Base-by-base conservation (phyloP, 106 monocot species). In the Apostasia ramifera region DNA sequence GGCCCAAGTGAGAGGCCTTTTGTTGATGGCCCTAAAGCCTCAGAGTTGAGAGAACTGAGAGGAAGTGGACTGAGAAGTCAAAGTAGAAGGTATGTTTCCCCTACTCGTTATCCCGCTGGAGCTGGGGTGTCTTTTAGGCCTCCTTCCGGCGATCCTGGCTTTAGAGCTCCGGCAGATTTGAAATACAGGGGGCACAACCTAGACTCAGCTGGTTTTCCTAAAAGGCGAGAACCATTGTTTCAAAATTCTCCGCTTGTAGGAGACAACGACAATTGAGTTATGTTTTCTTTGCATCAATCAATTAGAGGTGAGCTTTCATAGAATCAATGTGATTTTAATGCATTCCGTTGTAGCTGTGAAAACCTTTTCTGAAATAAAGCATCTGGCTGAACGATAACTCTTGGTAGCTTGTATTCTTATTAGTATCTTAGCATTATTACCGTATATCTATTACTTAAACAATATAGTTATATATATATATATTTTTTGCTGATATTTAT, bases 161-260 rank as follows among this genome's bases (percentile, higher is more conserved):
- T 81, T 55, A 77, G 78, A 76, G 77, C 73, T 26, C 43, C 61
- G 55, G 26, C 72, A 3, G 88, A 93, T 41, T 60, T 97, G 70
- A 92, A 80, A 60, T 92, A 73, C 76, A 76, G 91, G 59, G 91
- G 78, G 8, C 79, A 70, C 47, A 72, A 26, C 53, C 55, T 82
- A 9, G 91, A 88, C 12, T 46, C 84, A 47, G 42, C 83, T 7
- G 91, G 84, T 4, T 89, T 97, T 66, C 71, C 82, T 39, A 78
- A 80, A 69, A 82, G 91, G 70, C 89, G 95, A 60, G 95, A 97
- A 6, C 44, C 68, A 7, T 74, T 89, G 73, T 89, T 84, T 77
- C 44, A 69, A 3, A 83, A 68, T 47, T 47, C 70, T 59, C 87
- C 74, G 70, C 57, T 65, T 59, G 64, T 66, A 8, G 84, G 85